A percentile compares a stretch with the other conserved stretches of the same genome.
These are phyloP conservation scores for Wallacemonas sp. DNA, from an alignment of 208 protist genomes.

Conservation along the genomic window DNA sequence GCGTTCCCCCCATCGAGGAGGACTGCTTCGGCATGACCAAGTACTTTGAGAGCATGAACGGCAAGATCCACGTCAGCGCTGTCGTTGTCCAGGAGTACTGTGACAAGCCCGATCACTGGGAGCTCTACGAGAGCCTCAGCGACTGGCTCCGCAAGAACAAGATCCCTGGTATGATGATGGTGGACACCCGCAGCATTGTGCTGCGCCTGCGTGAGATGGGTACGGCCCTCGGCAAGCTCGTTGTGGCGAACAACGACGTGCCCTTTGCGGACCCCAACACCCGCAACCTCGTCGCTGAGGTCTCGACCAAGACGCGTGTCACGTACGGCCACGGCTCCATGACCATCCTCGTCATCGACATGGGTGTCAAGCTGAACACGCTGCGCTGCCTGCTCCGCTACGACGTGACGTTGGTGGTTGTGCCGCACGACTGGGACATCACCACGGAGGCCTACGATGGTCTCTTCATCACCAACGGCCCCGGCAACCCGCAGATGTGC, in stretches of 20 bases:
- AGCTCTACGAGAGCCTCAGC: slow-evolving; percentile 79
- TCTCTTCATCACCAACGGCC: slow-evolving; percentile 97
- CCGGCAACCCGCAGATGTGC: slow-evolving; percentile 91
- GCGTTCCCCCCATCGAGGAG: slow-evolving; percentile 87
- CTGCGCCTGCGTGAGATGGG: slow-evolving; percentile 96
- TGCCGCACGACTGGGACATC: slow-evolving; percentile 96
- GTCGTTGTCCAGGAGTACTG: slow-evolving; percentile 95
- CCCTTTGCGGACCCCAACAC: slow-evolving; percentile 94
- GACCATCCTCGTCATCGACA: slow-evolving; percentile 92
- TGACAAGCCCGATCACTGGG: slow-evolving; percentile 96
- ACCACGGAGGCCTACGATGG: slow-evolving; percentile 95
- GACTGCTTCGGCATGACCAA: slow-evolving; percentile 94
- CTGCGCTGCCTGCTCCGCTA: slow-evolving; percentile 92
- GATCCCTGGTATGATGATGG: slow-evolving; percentile 97
- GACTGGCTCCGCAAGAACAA: slow-evolving; percentile 93
- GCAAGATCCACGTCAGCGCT: slow-evolving; percentile 88
- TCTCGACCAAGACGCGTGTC: slow-evolving; percentile 81
- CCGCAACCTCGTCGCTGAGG: slow-evolving; percentile 94
- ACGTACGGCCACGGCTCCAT: slow-evolving; percentile 90
- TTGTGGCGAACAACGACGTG: slow-evolving; percentile 73
- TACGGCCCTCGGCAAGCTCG: slow-evolving; percentile 91
- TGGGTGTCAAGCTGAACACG: slow-evolving; percentile 96
- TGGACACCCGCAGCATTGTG: slow-evolving; percentile 98
- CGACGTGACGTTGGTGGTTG: slow-evolving; percentile 83
- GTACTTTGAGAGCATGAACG: slow-evolving; percentile 95